Evolutionary conservation across 106 monocot genomes (phyloP).

Genomic region (Platanthera guangdongensis): DNA sequence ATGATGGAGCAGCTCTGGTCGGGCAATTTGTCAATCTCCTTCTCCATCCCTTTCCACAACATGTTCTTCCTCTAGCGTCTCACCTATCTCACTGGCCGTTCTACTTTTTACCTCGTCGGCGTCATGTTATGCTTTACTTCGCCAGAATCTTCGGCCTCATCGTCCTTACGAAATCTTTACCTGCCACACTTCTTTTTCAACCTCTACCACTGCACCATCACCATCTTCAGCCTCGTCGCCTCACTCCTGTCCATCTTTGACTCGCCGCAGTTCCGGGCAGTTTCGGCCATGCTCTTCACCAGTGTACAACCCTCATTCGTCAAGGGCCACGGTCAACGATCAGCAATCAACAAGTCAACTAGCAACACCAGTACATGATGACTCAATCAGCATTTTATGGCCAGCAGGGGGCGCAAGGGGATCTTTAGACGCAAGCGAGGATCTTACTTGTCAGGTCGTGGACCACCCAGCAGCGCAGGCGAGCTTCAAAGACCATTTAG

Average conservation of each 20-base stretch:
- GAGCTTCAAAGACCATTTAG: too few species aligned
- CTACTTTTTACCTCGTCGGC: slow-evolving; percentile 35
- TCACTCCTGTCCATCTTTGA: slow-evolving; percentile 30
- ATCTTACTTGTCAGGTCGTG: too few species aligned
- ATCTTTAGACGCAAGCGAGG: too few species aligned
- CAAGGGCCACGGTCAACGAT: too few species aligned
- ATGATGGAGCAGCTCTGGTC: neutral
- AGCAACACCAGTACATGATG: too few species aligned
- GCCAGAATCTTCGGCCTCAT: slow-evolving; percentile 44
- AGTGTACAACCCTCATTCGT: too few species aligned
- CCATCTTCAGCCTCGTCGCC: slow-evolving; percentile 24
- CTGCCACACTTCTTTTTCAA: slow-evolving; percentile 37
- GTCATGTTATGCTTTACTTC: slow-evolving; percentile 65
- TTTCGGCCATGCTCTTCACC: slow-evolving; percentile 16
- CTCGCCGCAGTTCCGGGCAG: slow-evolving; percentile 11
- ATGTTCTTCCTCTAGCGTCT: neutral
- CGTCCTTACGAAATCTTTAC: slow-evolving; percentile 54
- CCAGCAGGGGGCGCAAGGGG: too few species aligned
- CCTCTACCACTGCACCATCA: slow-evolving; percentile 45
- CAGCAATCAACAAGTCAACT: too few species aligned
- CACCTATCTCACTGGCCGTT: slow-evolving; percentile 40
- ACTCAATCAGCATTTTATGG: too few species aligned
- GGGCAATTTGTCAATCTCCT: neutral
- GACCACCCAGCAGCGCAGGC: too few species aligned
- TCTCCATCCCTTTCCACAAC: neutral